Percentiles rank a stretch among this genome's conserved stretches.
Evolutionary conservation across 2,329 filamentous ascomycete species (phyloP).

Genomic region (Ceratocystis alfenasii): DNA sequence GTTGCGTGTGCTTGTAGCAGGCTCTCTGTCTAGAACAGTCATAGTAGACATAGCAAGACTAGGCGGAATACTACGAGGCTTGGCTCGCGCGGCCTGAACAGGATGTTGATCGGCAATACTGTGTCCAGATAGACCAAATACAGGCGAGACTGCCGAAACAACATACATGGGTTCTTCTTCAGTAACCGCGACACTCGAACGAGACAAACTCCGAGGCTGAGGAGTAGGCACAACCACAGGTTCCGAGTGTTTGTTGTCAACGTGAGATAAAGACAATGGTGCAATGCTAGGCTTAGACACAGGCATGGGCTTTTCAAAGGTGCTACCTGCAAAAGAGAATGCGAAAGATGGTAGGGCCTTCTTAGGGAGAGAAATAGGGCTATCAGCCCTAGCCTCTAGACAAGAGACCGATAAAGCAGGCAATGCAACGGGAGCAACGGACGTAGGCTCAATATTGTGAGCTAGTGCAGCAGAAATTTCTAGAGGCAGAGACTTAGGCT

Average conservation of each 20-base stretch:
- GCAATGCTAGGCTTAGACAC: background rate
- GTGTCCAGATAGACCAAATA: background rate
- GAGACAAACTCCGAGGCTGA: slow-evolving; percentile 23
- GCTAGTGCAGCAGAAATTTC: slow-evolving; percentile 24
- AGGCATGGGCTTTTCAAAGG: background rate
- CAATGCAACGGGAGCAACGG: slow-evolving; percentile 19
- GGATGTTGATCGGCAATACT: slow-evolving; percentile 20
- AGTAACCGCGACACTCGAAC: slow-evolving; percentile 24
- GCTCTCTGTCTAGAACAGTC: slow-evolving; percentile 20
- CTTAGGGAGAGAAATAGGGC: background rate
- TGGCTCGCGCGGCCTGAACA: slow-evolving; percentile 7
- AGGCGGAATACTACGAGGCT: background rate
- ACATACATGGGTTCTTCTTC: slow-evolving; percentile 22
- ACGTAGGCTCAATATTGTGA: slow-evolving; percentile 28
- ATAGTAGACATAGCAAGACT: slow-evolving; percentile 13
- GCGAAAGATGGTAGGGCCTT: background rate
- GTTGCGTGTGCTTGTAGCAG: slow-evolving; percentile 18
- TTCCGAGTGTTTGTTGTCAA: slow-evolving; percentile 7
- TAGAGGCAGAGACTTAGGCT: background rate
- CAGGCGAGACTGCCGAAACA: slow-evolving; percentile 22
- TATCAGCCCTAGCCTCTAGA: background rate
- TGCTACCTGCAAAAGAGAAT: slow-evolving; percentile 9
- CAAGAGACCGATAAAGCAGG: slow-evolving; percentile 8
- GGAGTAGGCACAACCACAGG: background rate
- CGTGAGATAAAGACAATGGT: slow-evolving; percentile 1